Conservation (phyloP, 306 rosid genomes). For the Boehmeria nivea region DNA sequence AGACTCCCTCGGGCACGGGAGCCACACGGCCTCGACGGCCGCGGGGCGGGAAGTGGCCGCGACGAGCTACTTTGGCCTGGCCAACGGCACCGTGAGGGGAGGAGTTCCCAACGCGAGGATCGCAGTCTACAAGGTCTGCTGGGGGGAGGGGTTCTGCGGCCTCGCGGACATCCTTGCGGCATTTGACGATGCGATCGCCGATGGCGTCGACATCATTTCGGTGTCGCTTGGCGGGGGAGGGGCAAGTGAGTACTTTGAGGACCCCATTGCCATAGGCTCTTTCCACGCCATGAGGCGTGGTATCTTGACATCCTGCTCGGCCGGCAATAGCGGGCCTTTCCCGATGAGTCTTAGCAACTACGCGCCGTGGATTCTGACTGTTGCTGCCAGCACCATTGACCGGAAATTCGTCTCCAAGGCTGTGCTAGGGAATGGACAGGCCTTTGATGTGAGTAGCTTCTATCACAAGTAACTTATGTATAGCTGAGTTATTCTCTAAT, state of each 20-base stretch:
- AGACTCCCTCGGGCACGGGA: conserved; percentile 15
- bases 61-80: conserved; percentile 18
- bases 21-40: conserved; percentile 26
- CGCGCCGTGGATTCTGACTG: conserved; percentile 41
- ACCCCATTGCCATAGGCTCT: conserved; percentile 33
- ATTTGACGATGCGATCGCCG: conserved; percentile 45
- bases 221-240: conserved; percentile 7
- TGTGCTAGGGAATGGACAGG: conserved; percentile 33
- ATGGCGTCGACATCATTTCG: conserved; percentile 41
- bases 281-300: conserved; percentile 44
- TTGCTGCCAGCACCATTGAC: conserved; percentile 41
- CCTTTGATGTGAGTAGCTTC: conserved; percentile 10
- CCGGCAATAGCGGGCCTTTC: conserved; percentile 33
- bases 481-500: not conserved
- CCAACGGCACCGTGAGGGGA: conserved; percentile 24
- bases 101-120: conserved; percentile 27
- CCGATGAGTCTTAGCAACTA: not conserved
- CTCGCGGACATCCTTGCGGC: conserved; percentile 13
- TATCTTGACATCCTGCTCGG: conserved; percentile 27
- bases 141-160: not conserved
- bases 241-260: accelerated
- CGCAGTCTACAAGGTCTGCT: conserved; percentile 19
- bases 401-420: conserved; percentile 17
- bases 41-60: conserved; percentile 15
- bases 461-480: not conserved